A percentile compares a stretch with the other conserved stretches of the same genome.
Conservation (phyloP, 75 land plant species). For the Pinus albicaulis region DNA sequence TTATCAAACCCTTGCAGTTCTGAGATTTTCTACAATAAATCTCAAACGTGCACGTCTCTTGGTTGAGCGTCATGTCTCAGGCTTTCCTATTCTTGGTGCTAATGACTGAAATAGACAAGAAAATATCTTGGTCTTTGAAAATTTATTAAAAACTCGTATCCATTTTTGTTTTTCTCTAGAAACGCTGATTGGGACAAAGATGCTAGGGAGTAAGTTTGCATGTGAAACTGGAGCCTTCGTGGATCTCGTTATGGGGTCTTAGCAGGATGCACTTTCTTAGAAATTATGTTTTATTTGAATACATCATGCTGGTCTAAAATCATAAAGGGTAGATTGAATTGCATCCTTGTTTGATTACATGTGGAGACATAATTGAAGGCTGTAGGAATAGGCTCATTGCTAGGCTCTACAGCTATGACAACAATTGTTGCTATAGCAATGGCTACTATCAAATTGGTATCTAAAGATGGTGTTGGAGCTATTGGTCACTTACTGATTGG, state of each 20-base stretch:
- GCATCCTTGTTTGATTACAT: not conserved
- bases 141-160: slow-evolving; percentile 57
- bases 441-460: slow-evolving; percentile 96
- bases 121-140: slow-evolving; percentile 54
- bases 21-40: slow-evolving; percentile 76
- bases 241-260: too few species aligned
- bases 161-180: slow-evolving; percentile 59
- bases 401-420: slow-evolving; percentile 80
- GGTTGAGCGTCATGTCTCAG: slow-evolving; percentile 20
- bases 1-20: slow-evolving; percentile 72
- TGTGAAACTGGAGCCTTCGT: too few species aligned
- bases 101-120: slow-evolving; percentile 68
- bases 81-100: slow-evolving; percentile 45
- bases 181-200: slow-evolving; percentile 41
- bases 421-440: slow-evolving; percentile 27
- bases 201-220: slow-evolving; percentile 18
- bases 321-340: not conserved
- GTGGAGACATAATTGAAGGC: slow-evolving; percentile 23
- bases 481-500: too few species aligned
- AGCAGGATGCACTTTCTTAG: too few species aligned
- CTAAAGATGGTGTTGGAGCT: too few species aligned
- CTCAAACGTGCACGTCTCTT: slow-evolving; percentile 82
- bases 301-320: not conserved
- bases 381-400: slow-evolving; percentile 78
- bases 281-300: not conserved